A percentile compares a stretch with the other conserved stretches of the same genome.
Evolutionary conservation across 768 basidiomycete species (phyloP).

Genomic region (Pisolithus microcarpus): DNA sequence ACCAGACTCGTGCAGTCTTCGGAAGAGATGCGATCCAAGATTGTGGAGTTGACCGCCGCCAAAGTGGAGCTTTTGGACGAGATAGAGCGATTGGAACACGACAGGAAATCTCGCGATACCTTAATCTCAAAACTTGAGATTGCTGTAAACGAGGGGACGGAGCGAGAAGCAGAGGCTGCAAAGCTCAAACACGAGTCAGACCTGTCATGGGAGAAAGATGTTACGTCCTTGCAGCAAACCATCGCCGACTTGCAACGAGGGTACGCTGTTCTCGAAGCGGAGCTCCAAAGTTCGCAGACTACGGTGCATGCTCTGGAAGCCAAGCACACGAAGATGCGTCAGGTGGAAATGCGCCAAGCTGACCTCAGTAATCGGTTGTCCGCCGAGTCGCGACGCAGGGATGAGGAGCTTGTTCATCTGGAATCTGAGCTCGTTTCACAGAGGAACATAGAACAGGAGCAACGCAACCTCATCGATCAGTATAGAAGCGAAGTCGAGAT

Average conservation of each 20-base stretch:
- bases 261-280: conserved; percentile 54
- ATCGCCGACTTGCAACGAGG: conserved; percentile 55
- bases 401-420: conserved; percentile 47
- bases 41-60: conserved; percentile 69
- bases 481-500: conserved; percentile 65
- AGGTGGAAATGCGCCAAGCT: conserved; percentile 45
- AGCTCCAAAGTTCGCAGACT: conserved; percentile 47
- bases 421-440: conserved; percentile 47
- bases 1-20: conserved; percentile 71
- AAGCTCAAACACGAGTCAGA: conserved; percentile 40
- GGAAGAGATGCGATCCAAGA: conserved; percentile 81
- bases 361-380: conserved; percentile 55
- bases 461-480: conserved; percentile 52
- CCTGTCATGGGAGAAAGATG: conserved; percentile 47
- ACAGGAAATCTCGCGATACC: conserved; percentile 47
- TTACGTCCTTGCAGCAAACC: conserved; percentile 38
- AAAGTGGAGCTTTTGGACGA: conserved; percentile 66
- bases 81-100: conserved; percentile 47
- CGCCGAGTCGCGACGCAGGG: conserved; percentile 37
- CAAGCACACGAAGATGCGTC: conserved; percentile 55
- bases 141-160: conserved; percentile 46
- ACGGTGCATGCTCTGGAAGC: conserved; percentile 54
- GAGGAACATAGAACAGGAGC: conserved; percentile 47
- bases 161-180: conserved; percentile 42
- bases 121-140: conserved; percentile 57